Conservation (phyloP, 2,329 filamentous ascomycete genomes). For the Davidsoniella australis region DNA sequence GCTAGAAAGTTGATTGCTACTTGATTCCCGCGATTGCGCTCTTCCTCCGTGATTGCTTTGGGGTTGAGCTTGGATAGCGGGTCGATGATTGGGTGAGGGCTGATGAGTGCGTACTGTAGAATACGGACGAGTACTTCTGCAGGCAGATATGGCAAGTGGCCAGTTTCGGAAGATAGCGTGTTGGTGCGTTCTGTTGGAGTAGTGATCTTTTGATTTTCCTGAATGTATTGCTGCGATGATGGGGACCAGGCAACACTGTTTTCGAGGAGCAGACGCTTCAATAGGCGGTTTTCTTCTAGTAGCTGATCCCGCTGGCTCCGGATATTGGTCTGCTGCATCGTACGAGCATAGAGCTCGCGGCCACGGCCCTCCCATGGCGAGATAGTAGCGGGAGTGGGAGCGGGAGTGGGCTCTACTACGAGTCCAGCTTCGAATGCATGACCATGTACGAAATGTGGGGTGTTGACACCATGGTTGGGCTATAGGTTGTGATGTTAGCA, state of each 20-base stretch:
- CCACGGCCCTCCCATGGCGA: no score
- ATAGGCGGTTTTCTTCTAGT: slow-evolving; percentile 29
- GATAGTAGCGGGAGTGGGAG: no score
- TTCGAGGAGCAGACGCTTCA: slow-evolving; percentile 35
- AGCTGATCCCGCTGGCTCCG: slow-evolving; percentile 16
- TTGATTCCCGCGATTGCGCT: slow-evolving; percentile 28
- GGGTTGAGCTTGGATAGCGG: slow-evolving; percentile 29
- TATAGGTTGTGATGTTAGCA: no score
- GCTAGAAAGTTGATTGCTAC: slow-evolving; percentile 36
- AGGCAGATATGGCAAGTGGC: slow-evolving; percentile 27
- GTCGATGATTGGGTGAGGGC: slow-evolving; percentile 33
- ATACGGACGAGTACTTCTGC: slow-evolving; percentile 36
- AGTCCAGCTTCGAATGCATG: no score
- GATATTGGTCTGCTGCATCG: not conserved
- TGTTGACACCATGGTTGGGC: no score
- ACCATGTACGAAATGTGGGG: no score
- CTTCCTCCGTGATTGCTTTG: slow-evolving; percentile 27
- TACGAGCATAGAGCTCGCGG: not conserved
- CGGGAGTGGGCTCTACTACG: no score
- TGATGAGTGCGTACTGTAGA: slow-evolving; percentile 33
- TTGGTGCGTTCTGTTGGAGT: no score
- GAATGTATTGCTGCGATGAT: slow-evolving; percentile 17
- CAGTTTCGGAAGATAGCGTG: not conserved
- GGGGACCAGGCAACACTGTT: slow-evolving; percentile 35
- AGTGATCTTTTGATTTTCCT: no score